phyloP scores from a whole-genome alignment of 2,329 filamentous ascomycete species.

The Epichloe sibirici region DNA sequence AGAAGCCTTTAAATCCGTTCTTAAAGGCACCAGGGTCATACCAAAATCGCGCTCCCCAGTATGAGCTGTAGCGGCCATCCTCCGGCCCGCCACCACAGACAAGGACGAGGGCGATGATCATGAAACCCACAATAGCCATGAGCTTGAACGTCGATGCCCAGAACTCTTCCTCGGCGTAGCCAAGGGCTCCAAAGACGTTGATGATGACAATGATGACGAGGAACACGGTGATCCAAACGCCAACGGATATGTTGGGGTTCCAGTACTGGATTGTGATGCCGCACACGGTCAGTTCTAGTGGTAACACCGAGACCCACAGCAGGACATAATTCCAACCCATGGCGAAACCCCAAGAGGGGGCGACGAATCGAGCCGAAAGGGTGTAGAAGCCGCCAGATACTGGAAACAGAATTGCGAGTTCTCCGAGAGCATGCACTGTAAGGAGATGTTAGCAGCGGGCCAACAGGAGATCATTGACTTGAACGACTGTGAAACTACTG shows the following conservation, averaged over 20 bases:
- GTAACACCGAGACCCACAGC: slow-evolving; percentile 35
- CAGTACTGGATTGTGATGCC: slow-evolving; percentile 40
- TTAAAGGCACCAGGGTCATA: slow-evolving; percentile 45
- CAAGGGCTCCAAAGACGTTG: slow-evolving; percentile 39
- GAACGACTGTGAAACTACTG: slow-evolving; percentile 2
- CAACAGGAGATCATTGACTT: not conserved
- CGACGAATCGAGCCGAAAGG: slow-evolving; percentile 46
- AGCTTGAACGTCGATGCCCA: slow-evolving; percentile 40
- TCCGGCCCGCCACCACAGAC: slow-evolving; percentile 48
- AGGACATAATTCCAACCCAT: slow-evolving; percentile 40
- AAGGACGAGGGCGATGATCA: slow-evolving; percentile 47
- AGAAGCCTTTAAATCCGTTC: slow-evolving; percentile 65
- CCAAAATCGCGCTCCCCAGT: slow-evolving; percentile 39
- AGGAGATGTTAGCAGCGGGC: not conserved
- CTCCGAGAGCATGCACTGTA: slow-evolving; percentile 42
- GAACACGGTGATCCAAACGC: slow-evolving; percentile 39
- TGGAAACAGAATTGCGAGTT: slow-evolving; percentile 46
- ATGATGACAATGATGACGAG: slow-evolving; percentile 31
- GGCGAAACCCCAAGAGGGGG: slow-evolving; percentile 43
- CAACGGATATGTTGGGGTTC: slow-evolving; percentile 30
- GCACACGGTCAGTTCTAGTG: slow-evolving; percentile 36
- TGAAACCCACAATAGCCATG: slow-evolving; percentile 40
- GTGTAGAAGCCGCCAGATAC: slow-evolving; percentile 49
- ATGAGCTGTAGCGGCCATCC: slow-evolving; percentile 29
- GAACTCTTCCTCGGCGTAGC: slow-evolving; percentile 42